phyloP scores from a whole-genome alignment of 2,329 filamentous ascomycete genomes.

The Colletotrichum trifolii region DNA sequence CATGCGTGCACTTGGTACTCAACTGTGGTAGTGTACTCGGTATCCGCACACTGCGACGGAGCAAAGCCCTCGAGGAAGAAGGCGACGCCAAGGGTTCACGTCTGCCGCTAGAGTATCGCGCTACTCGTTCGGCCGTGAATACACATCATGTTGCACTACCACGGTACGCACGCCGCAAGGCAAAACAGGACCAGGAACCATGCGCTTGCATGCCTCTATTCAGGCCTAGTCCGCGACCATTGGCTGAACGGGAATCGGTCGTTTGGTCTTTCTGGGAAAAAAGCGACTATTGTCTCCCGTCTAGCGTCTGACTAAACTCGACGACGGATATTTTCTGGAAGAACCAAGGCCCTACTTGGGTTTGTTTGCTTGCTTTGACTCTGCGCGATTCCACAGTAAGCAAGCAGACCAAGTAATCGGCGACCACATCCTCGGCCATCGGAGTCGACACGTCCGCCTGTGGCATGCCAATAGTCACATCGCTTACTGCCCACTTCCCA shows the following conservation, averaged over 20 bases:
- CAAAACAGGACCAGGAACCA: constrained; percentile 3
- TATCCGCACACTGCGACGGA: too few relatives aligned
- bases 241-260: constrained; percentile 5
- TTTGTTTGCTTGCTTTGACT: too few relatives aligned
- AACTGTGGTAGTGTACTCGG: too few relatives aligned
- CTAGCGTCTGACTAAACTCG: not conserved
- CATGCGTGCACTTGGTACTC: not conserved
- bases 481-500: not conserved
- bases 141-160: not conserved
- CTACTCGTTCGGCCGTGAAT: constrained; percentile 22
- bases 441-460: not conserved
- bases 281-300: too few relatives aligned
- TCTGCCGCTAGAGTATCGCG: constrained; percentile 19
- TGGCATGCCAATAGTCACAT: constrained; percentile 16
- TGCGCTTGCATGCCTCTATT: not conserved
- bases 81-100: constrained; percentile 13
- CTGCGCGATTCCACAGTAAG: not conserved
- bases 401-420: constrained; percentile 1
- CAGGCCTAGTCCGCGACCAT: not conserved
- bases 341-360: not conserved
- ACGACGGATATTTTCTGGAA: constrained; percentile 1
- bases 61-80: not conserved
- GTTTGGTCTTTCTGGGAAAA: not conserved
- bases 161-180: constrained; percentile 8
- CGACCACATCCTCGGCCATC: constrained; percentile 15